Base-by-base conservation (phyloP, 2,329 filamentous ascomycete genomes). In the Apiospora arundinis region DNA sequence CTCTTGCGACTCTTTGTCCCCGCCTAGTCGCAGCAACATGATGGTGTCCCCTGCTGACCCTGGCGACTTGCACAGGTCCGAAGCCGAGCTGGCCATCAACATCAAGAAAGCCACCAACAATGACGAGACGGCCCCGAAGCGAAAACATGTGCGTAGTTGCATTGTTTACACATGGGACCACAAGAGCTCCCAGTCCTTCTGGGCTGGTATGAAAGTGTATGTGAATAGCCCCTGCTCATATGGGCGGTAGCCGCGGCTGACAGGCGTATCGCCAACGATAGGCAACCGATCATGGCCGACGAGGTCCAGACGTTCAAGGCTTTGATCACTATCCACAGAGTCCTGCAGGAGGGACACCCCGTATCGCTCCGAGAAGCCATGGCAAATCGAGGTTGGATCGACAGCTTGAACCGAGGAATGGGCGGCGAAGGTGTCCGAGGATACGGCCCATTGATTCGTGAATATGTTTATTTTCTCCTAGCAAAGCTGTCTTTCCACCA, bases 141-240 rank as follows among this genome's bases (percentile, higher is more conserved):
- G 90, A 78, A 99, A 99, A 85, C 96, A 99, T 93, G 96, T 99
- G 72, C 93, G 96, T 80, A 95, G 93, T 82, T 97, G 94, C 81
- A 99, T 99, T 78, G 95, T 99, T 65, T 98, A 98, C 83, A 98
- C 95, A 72, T 99, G 96, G 96, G 96, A 99, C 84, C 95, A 99
- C 86, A 97, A 97, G 85, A 97, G 93, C 75, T 97, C 95, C 56
- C 88, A 91, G 80, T 94, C 95, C 80, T 99, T 99, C 83, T 99
- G 96, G 96, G 91, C 94, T 71, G 95, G 95, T 81, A 97, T 99
- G 89, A 99, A 99, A 90, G 95, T 98, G 92, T 97, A 89, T 76
- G 92, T 88, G 69, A 46, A 69, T 42, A n/a, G 21, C 46, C 14
- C 9, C 16, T 23, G 60, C 25, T 11, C 48, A 73, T 63, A 42